phyloP scores from a whole-genome alignment of 108 stramenopile genomes.

The Pinguiococcus pyrenoidosus region DNA sequence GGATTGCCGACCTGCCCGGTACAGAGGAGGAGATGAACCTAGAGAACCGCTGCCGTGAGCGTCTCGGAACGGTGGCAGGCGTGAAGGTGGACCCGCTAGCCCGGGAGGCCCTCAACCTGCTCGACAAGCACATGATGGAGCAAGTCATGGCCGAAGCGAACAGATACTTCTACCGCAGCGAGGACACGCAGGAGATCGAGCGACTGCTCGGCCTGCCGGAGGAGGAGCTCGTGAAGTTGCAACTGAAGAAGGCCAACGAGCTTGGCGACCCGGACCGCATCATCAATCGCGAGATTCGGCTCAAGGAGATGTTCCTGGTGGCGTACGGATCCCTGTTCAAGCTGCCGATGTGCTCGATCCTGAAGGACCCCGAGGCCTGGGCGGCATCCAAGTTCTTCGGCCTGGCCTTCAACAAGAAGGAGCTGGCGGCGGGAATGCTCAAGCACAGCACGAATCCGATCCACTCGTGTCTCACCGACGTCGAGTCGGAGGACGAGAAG shows the following conservation, averaged over 20 bases:
- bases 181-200: slow-evolving; percentile 30
- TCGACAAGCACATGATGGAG: slow-evolving; percentile 32
- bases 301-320: slow-evolving; percentile 39
- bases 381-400: slow-evolving; percentile 28
- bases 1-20: too few relatives aligned
- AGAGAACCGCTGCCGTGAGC: slow-evolving; percentile 9
- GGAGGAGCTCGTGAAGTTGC: slow-evolving; percentile 31
- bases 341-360: slow-evolving; percentile 6
- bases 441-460: slow-evolving; percentile 22
- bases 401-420: slow-evolving; percentile 10
- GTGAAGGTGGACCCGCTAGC: slow-evolving; percentile 32
- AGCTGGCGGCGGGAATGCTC: slow-evolving; percentile 21
- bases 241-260: slow-evolving; percentile 38
- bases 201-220: slow-evolving; percentile 31
- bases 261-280: slow-evolving; percentile 34
- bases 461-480: slow-evolving; percentile 23
- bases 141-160: slow-evolving; percentile 8
- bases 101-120: slow-evolving; percentile 25
- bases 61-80: slow-evolving; percentile 12
- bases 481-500: slow-evolving; percentile 17
- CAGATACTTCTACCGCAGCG: slow-evolving; percentile 3
- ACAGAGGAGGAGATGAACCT: slow-evolving; percentile 18
- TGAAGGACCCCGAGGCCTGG: slow-evolving; percentile 33
- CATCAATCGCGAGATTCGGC: slow-evolving; percentile 43
- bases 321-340: slow-evolving; percentile 20